Evolutionary conservation across 1,284 basidiomycete genomes (phyloP), one percentile per base, ranked within the genome.

Genomic region (Amylostereum areolatum): DNA sequence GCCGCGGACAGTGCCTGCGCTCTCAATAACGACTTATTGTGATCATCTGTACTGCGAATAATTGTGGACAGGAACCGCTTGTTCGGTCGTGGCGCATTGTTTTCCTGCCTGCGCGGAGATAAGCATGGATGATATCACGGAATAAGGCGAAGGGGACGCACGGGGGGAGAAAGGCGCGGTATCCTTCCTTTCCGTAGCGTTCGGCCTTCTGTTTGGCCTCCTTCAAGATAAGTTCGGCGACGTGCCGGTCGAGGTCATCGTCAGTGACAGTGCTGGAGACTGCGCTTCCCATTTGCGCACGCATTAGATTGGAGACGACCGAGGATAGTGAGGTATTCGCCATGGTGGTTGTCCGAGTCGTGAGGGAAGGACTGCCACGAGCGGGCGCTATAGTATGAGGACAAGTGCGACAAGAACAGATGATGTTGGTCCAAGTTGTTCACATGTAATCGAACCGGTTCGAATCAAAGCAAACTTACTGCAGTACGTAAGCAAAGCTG

Each of bases 181-280:
- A 79, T 33, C 85, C 83, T 18, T 82, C 74, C 60, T 79, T 74
- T 44, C 71, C 69, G 57, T 89, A 92, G 50, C 66, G 71, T 57
- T 85, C 81, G 43, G 91, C 91, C 65, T 92, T 91, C 71, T 86
- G 82, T 70, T 90, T 92, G 0, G 94, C 93, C 66, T 97, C 94
- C 56, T 81, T 84, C 30, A 95, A 78, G 46, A 97, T 85, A 49
- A 97, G 76, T 47, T 91, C 85, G 3, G 91, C 90, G 29, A 97
- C 89, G 63, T 92, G 89, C 34, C 81, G 78, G 68, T 97, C 93
- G 25, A 97, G 78, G 59, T 95, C 90, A 30, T 85, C 83, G 62
- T 95, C 89, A 3, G 80, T 77, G 24, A 93, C 83, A 4, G 75
- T 72, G 39, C 68, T 62, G 0, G 83, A 63, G 0, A 90, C 73